Evolutionary conservation across 345 rosid species (phyloP).

Genomic region (Eucalyptus pumila): DNA sequence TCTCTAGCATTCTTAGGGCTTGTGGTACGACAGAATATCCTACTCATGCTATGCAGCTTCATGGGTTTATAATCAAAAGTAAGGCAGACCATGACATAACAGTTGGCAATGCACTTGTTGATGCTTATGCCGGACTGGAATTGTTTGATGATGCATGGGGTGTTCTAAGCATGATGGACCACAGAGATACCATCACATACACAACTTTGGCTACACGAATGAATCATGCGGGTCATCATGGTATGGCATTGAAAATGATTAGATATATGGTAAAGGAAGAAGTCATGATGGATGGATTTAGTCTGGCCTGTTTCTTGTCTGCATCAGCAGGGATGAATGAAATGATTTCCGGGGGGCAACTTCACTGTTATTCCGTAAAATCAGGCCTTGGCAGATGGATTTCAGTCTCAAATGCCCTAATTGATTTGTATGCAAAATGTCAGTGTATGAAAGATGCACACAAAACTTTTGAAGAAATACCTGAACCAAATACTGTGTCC

Average conservation of each 20-base stretch:
- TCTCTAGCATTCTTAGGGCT: slow-evolving; percentile 35
- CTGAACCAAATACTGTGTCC: slow-evolving; percentile 43
- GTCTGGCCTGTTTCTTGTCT: slow-evolving; percentile 49
- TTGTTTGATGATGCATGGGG: slow-evolving; percentile 34
- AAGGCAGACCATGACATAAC: slow-evolving; percentile 5
- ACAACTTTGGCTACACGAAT: slow-evolving; percentile 58
- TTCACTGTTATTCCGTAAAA: slow-evolving; percentile 50
- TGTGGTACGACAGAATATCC: slow-evolving; percentile 12
- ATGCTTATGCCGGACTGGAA: slow-evolving; percentile 41
- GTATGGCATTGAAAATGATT: slow-evolving; percentile 28
- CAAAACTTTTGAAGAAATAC: slow-evolving; percentile 32
- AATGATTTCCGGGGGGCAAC: slow-evolving; percentile 44
- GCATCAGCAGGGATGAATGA: slow-evolving; percentile 39
- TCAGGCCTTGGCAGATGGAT: slow-evolving; percentile 23
- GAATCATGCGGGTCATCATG: slow-evolving; percentile 38
- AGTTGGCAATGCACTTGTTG: slow-evolving; percentile 49
- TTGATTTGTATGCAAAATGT: slow-evolving; percentile 49
- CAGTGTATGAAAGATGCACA: slow-evolving; percentile 21
- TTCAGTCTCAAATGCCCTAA: slow-evolving; percentile 40
- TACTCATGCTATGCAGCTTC: slow-evolving; percentile 22
- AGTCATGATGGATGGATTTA: slow-evolving; percentile 38
- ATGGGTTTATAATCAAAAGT: slow-evolving; percentile 35
- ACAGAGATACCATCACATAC: slow-evolving; percentile 40
- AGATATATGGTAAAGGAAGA: slow-evolving; percentile 21
- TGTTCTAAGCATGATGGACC: slow-evolving; percentile 23